Base-by-base conservation (phyloP, 1,139 yeast genomes). In the Eremothecium sinecaudum region DNA sequence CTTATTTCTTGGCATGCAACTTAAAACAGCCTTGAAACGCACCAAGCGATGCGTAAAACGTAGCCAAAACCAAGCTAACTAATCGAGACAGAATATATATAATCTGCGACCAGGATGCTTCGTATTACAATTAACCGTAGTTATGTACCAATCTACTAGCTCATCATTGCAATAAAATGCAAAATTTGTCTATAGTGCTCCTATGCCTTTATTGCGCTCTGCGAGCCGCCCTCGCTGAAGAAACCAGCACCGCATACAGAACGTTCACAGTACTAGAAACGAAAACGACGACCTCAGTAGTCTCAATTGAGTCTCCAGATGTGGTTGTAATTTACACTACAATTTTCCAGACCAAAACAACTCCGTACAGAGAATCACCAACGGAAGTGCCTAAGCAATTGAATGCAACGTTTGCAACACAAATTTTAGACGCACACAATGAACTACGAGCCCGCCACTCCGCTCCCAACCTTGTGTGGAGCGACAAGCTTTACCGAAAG, bases 361-460 rank as follows among this genome's bases (percentile, higher is more conserved):
- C 38, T 2, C 48, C 51, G 1, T 36, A 28, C 11, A 38, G 55
- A 0, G 45, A 56, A 7, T 18, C 49, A 2, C 32, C 52, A 4
- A 41, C 59, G 1, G 34, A 53, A 5, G 44, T 58, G 3, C 40
- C 58, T 3, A 24, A 29, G 58, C 45, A 35, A 9, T 14, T 33
- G 6, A 34, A 37, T 4, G 21, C 26, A 4, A 18, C 34, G 30
- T 59, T 69, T 37, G 44, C 41, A 12, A 64, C 59, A 22, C 70
- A 66, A 4, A 63, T 67, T 34, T 58, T 70, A 35, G 43, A 40
- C 15, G 67, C 59, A 11, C 78, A 72, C 55, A 73, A 73, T 51
- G 45, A 30, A 2, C 63, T 66, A 49, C 58, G 79, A 57, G 64
- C 64, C 10, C 62, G 67, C 28, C 77, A 72, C 43, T 63, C 66